A percentile compares a stretch with the other conserved stretches of the same genome.
Conservation (phyloP, 73 alveolate genomes). For the Paramecium sonneborni region DNA sequence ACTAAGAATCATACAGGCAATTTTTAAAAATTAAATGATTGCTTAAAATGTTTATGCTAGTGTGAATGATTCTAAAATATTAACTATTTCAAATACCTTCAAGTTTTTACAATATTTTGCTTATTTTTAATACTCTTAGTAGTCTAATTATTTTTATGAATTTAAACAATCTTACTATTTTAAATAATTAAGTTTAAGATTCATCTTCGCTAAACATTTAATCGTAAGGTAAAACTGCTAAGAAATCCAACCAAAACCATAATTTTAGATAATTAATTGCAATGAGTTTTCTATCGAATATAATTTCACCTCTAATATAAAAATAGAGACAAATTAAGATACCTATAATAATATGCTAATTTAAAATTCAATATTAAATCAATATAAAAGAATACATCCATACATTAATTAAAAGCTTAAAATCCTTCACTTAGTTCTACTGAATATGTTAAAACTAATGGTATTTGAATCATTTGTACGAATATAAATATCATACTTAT, state of each 20-base stretch:
- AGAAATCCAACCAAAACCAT: conserved; percentile 80
- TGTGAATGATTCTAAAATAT: background rate
- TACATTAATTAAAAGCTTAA: background rate
- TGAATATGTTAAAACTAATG: conserved; percentile 3
- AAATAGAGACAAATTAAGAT: background rate
- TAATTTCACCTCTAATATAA: conserved; percentile 74
- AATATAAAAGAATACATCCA: conserved; percentile 69
- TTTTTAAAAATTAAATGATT: conserved; percentile 30
- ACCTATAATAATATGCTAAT: conserved; percentile 16
- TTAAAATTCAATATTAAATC: conserved; percentile 66
- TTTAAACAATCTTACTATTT: conserved; percentile 74
- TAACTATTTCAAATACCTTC: background rate
- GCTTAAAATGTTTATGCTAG: background rate
- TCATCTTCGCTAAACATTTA: conserved; percentile 9
- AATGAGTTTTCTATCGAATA: conserved; percentile 62
- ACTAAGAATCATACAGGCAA: background rate
- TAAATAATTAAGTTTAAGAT: conserved; percentile 48
- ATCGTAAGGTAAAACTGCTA: conserved; percentile 78
- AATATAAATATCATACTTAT: conserved; percentile 60
- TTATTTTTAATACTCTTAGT: conserved; percentile 70
- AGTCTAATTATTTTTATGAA: conserved; percentile 74
- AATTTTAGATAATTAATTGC: conserved; percentile 67
- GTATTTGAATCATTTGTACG: conserved; percentile 53
- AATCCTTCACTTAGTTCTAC: conserved; percentile 10
- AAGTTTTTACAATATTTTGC: conserved; percentile 60